Evolutionary conservation across 2,329 filamentous ascomycete genomes (phyloP).

Genomic region (Anthostomella pinea): DNA sequence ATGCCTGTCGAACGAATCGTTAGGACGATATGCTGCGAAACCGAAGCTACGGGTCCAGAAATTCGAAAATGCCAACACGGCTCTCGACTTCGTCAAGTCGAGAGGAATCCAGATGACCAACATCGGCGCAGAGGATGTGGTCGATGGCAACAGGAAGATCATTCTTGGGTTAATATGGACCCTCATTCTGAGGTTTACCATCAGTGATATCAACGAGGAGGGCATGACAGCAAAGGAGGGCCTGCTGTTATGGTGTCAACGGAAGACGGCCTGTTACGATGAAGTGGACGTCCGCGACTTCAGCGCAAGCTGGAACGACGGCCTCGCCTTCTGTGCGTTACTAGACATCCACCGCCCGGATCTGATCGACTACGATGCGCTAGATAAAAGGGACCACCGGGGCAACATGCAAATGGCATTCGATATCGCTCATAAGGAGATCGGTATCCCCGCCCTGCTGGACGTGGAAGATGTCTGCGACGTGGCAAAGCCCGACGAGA

Average conservation of each 20-base stretch:
- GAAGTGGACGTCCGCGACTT: conserved; percentile 96
- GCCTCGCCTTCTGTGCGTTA: conserved; percentile 91
- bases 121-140: conserved; percentile 96
- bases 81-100: conserved; percentile 87
- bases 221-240: conserved; percentile 97
- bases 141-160: conserved; percentile 96
- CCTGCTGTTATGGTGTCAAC: conserved; percentile 91
- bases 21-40: conserved; percentile 94
- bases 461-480: conserved; percentile 99
- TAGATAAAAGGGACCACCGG: conserved; percentile 91
- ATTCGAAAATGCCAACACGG: conserved; percentile 97
- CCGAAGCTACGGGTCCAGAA: conserved; percentile 94
- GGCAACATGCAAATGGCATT: conserved; percentile 99
- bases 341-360: conserved; percentile 96
- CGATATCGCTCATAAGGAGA: conserved; percentile 92
- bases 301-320: conserved; percentile 94
- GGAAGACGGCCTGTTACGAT: conserved; percentile 97
- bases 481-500: conserved; percentile 91
- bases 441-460: conserved; percentile 91
- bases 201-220: conserved; percentile 97
- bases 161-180: conserved; percentile 98
- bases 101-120: conserved; percentile 96
- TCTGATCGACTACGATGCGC: conserved; percentile 90
- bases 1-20: conserved; percentile 88
- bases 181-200: conserved; percentile 94